Conservation (phyloP, 495 filamentous ascomycete genomes). For the Evansstolkia leycettana region DNA sequence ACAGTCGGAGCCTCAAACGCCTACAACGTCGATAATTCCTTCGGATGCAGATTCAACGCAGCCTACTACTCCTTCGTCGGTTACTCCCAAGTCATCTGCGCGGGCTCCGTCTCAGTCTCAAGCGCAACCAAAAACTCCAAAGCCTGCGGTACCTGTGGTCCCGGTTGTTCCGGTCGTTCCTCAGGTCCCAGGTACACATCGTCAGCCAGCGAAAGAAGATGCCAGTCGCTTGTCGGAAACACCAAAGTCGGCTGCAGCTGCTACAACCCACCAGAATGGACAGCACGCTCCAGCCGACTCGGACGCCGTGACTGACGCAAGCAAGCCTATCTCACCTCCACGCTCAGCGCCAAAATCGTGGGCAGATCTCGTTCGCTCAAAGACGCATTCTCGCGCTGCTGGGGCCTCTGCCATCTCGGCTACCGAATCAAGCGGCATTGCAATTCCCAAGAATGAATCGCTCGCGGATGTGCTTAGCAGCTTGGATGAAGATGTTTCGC, state of each 20-base stretch:
- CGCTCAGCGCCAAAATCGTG: conserved; percentile 54
- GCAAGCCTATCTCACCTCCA: conserved; percentile 26
- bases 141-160: conserved; percentile 45
- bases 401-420: conserved; percentile 12
- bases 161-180: conserved; percentile 59
- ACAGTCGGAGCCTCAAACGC: conserved; percentile 48
- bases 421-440: conserved; percentile 32
- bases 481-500: conserved; percentile 47
- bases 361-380: conserved; percentile 59
- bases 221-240: conserved; percentile 26
- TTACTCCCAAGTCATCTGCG: conserved; percentile 15
- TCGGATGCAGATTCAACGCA: conserved; percentile 57
- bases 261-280: conserved; percentile 8
- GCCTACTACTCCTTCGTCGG: conserved; percentile 58
- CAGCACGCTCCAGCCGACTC: conserved; percentile 5
- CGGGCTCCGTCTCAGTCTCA: conserved; percentile 30
- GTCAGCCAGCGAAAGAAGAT: conserved; percentile 30
- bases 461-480: conserved; percentile 59
- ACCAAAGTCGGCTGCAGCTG: conserved; percentile 14
- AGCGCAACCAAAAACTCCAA: conserved; percentile 29
- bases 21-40: conserved; percentile 51
- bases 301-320: conserved; percentile 13
- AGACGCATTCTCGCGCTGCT: conserved; percentile 20
- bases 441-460: conserved; percentile 43
- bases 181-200: conserved; percentile 33